Base-by-base conservation (phyloP, 345 rosid species). In the Arabis alpina region DNA sequence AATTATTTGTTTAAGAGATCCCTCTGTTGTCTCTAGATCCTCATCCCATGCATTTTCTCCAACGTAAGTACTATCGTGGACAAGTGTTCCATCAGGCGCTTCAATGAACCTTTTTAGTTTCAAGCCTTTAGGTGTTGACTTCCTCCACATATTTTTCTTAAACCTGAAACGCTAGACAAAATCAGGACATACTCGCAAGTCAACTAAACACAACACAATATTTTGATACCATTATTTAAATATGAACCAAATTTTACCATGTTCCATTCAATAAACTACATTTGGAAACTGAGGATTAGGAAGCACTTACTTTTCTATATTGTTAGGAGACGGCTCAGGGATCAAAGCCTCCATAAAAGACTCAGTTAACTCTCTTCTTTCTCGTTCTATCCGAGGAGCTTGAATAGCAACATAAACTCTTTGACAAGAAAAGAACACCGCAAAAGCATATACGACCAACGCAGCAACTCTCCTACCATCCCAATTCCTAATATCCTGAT, bases 41-140 rank as follows among this genome's bases (percentile, higher is more conserved):
- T 90, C 92, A 68, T 83, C 83, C 97, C 97, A 93, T 54, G 93
- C 97, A 83, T 80, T 86, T 84, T 93, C 97, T 71, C 98, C 98
- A 66, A 90, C 91, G 81, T 85, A 93, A 61, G 92, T 79, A 64
- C 79, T 83, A 73, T 93, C 98, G 43, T 82, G 93, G 79, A 88
- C 62, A 65, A 90, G 81, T 30, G 88, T 87, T 64, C 98, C 96
- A 82, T 86, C 85, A 37, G 90, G 90, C 50, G 84, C 84, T 84
- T 90, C 82, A 43, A 90, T 74, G 67, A 84, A 87, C 80, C 88
- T 88, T 76, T 90, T 93, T 81, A 93, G 78, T 80, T 84, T 93
- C 76, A 93, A 80, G 64, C 97, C 97, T 85, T 88, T 90, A 4
- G 95, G 95, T 19, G 83, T 82, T 57, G 86, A 72, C 83, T 87